Evolutionary conservation across 2,329 filamentous ascomycete species (phyloP), one percentile per base, ranked within the genome.

Genomic region (Polytolypa hystricis): DNA sequence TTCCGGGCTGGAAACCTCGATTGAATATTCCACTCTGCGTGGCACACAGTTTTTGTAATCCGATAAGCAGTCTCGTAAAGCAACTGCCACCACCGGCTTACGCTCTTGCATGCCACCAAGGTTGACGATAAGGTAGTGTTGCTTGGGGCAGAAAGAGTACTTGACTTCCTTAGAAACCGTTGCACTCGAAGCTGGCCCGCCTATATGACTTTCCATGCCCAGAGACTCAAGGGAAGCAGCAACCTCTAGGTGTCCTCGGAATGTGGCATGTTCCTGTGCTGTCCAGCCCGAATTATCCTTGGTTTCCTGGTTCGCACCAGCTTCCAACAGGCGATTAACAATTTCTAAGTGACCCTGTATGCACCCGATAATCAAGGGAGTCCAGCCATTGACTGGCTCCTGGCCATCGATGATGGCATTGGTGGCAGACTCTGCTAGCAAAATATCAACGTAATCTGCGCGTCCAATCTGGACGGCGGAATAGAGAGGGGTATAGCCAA

Each of bases 181-280:
- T 28, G 17, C 16, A 35, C 10, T 18, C n/a, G 16, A 21, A 9
- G 16, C 8, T 10, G n/a, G 9, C 15, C 27, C 37, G 18, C 18
- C 29, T 11, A 16, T 29, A n/a, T n/a, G n/a, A 10, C 19, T 16
- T 6, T 23, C n/a, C 4, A n/a, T 36, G 10, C 33, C 36, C 29
- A 30, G 34, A 25, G 39, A 14, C 21, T 39, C 35, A 15, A 53
- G 33, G 15, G 40, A 19, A 10, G 41, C 44, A 18, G 51, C 53
- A 4, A 58, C 39, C 8, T 37, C 37, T 2, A 57, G 42, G 37
- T 59, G 53, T 5, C 58, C 59, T 34, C 51, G 52, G 35, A 55
- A 56, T 2, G 49, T 51, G 3, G 57, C 56, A 35, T 56, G 47
- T 27, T 61, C 57, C 40, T 50, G 50, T 4, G 58, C 51, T 9